Conservation (phyloP, 83 land plant species). For the Larix sibirica region DNA sequence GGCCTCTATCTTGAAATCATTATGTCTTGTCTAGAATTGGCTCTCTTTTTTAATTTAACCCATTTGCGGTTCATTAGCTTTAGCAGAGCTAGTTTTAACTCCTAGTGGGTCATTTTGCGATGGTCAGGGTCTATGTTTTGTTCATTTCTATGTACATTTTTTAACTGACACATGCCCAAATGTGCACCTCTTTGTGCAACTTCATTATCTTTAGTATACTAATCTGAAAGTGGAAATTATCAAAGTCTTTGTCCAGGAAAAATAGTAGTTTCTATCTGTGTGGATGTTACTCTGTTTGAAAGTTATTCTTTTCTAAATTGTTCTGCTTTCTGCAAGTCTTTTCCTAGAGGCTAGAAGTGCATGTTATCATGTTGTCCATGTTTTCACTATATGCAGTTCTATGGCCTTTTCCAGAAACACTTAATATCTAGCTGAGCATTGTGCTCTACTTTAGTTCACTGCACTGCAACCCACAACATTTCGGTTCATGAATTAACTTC, state of each 20-base stretch:
- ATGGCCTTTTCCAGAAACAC: not conserved
- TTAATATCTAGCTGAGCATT: not conserved
- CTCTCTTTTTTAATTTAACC: constrained; percentile 15
- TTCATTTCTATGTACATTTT: constrained; percentile 5
- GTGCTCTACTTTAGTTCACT: not conserved
- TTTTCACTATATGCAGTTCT: not conserved
- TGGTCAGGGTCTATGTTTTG: not conserved
- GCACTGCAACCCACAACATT: constrained; percentile 5
- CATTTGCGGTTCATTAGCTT: not conserved
- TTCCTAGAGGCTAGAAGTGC: not conserved
- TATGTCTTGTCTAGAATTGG: constrained; percentile 13
- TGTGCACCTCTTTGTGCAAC: not conserved
- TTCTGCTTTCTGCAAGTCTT: not conserved
- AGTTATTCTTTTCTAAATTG: not conserved
- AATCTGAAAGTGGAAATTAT: constrained; percentile 9
- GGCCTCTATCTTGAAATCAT: constrained; percentile 28
- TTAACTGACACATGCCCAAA: not conserved
- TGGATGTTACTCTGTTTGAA: not conserved
- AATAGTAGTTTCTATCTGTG: not conserved
- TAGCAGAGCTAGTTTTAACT: constrained; percentile 5
- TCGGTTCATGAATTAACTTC: constrained; percentile 12
- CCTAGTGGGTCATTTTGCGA: constrained; percentile 1
- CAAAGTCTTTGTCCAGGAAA: not conserved
- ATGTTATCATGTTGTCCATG: too few relatives aligned
- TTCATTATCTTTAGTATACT: not conserved